These are phyloP conservation scores for Fusarium sp. DNA, from an alignment of 2,329 filamentous ascomycete genomes.

Conservation along the genomic window DNA sequence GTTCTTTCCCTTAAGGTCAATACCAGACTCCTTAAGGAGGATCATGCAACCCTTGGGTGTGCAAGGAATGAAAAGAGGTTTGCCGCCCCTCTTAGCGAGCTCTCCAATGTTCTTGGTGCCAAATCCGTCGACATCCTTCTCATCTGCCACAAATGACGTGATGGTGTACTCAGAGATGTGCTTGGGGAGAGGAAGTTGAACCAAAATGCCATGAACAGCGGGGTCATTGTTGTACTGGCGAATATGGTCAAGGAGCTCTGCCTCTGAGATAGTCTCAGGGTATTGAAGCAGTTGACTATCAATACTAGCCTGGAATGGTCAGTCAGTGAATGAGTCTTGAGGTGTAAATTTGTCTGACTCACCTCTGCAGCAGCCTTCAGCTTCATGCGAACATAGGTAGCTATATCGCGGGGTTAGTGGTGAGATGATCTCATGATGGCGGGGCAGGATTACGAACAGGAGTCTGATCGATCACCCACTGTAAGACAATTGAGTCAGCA, in stretches of 20 bases:
- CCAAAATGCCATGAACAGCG: constrained; percentile 88
- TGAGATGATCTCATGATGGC: constrained; percentile 33
- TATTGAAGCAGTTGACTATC: constrained; percentile 87
- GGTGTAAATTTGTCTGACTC: constrained; percentile 40
- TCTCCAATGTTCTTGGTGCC: constrained; percentile 95
- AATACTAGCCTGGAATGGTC: constrained; percentile 77
- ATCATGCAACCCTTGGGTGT: constrained; percentile 98
- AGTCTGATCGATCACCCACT: constrained; percentile 95
- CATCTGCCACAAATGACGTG: constrained; percentile 88
- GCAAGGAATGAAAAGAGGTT: constrained; percentile 90
- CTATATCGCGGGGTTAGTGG: constrained; percentile 56
- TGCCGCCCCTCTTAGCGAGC: constrained; percentile 92
- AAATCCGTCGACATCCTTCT: constrained; percentile 99
- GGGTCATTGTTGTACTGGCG: constrained; percentile 86
- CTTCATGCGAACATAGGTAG: constrained; percentile 99
- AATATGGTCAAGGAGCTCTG: constrained; percentile 87
- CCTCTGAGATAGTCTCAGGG: constrained; percentile 81
- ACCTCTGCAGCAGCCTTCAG: constrained; percentile 95
- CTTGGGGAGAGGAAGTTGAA: constrained; percentile 89
- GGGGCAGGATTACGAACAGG: constrained; percentile 65
- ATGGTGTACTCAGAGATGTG: constrained; percentile 91
- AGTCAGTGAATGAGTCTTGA: constrained; percentile 7
- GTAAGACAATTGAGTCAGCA: constrained; percentile 39
- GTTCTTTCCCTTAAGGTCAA: constrained; percentile 88
- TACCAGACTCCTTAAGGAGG: constrained; percentile 82